Percentiles rank a stretch among this genome's conserved stretches.
Evolutionary conservation across 2,329 filamentous ascomycete genomes (phyloP).

Genomic region (Beauveria rudraprayagi): DNA sequence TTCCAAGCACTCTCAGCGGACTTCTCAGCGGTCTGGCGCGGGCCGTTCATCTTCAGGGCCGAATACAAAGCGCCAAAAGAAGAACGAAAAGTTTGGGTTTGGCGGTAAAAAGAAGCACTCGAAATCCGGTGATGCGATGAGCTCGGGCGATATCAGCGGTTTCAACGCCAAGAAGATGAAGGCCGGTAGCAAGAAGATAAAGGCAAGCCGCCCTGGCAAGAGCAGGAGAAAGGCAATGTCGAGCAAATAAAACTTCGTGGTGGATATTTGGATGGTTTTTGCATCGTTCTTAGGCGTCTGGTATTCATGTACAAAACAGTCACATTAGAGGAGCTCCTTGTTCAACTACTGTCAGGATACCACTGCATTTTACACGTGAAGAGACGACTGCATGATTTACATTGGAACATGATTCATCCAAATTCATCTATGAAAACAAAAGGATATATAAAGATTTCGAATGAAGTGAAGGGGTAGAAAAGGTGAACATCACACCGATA

Average conservation of each 20-base stretch:
- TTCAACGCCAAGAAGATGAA: constrained; percentile 87
- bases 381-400: not conserved
- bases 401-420: constrained; percentile 9
- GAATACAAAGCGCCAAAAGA: constrained; percentile 79
- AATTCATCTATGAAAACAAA: constrained; percentile 28
- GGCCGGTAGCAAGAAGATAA: constrained; percentile 32
- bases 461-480: not conserved
- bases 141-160: constrained; percentile 68
- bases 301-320: not conserved
- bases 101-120: constrained; percentile 88
- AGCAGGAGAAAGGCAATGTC: constrained; percentile 39
- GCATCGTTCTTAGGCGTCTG: not conserved
- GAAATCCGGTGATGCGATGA: constrained; percentile 85
- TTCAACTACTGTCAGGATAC: not conserved
- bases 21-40: constrained; percentile 30
- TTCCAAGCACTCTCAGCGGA: constrained; percentile 28
- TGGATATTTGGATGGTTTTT: not conserved
- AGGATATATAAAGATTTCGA: constrained; percentile 26
- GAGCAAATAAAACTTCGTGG: constrained; percentile 19
- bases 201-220: constrained; percentile 39
- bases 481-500: not conserved
- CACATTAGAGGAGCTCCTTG: constrained; percentile 3
- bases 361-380: not conserved
- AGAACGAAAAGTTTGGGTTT: constrained; percentile 89
- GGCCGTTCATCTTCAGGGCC: constrained; percentile 29